Evolutionary conservation across 192 early-diverging fungal species (phyloP).

Genomic region (Backusella luteola): DNA sequence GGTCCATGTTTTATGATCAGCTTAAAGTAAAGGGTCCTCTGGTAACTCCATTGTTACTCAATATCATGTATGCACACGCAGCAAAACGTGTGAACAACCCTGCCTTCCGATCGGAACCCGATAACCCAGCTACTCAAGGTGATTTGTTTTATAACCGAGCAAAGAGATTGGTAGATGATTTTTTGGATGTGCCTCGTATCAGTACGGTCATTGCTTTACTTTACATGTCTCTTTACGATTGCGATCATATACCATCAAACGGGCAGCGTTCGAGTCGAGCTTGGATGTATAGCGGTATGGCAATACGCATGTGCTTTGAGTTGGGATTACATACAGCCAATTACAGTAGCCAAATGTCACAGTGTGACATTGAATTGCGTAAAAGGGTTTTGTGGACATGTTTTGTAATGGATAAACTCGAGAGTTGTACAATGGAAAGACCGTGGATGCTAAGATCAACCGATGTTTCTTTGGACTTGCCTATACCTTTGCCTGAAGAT

Average conservation of each 20-base stretch:
- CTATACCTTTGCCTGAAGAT: constrained; percentile 30
- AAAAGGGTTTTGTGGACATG: constrained; percentile 38
- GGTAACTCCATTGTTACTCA: constrained; percentile 34
- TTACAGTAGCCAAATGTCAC: constrained; percentile 34
- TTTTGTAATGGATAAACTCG: constrained; percentile 35
- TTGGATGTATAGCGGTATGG: constrained; percentile 39
- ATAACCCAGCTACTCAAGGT: constrained; percentile 14
- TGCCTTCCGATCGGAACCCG: constrained; percentile 12
- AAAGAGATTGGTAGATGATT: constrained; percentile 33
- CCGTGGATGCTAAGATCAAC: constrained; percentile 27
- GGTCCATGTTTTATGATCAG: constrained; percentile 28
- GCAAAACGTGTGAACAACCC: constrained; percentile 18
- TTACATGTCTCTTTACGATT: constrained; percentile 23
- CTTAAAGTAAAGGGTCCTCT: constrained; percentile 25
- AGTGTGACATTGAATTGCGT: constrained; percentile 36
- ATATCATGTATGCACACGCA: constrained; percentile 40
- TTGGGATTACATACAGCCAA: constrained; percentile 28
- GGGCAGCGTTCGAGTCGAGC: constrained; percentile 4
- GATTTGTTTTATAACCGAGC: constrained; percentile 39
- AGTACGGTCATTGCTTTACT: constrained; percentile 35
- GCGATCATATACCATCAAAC: background rate
- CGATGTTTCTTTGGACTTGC: constrained; percentile 26
- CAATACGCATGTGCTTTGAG: constrained; percentile 34
- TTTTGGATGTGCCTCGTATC: constrained; percentile 36
- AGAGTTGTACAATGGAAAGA: constrained; percentile 29